Evolutionary conservation across 441 rosid species (phyloP), one percentile per base, ranked within the genome.

Genomic region (Aleurites moluccanus): DNA sequence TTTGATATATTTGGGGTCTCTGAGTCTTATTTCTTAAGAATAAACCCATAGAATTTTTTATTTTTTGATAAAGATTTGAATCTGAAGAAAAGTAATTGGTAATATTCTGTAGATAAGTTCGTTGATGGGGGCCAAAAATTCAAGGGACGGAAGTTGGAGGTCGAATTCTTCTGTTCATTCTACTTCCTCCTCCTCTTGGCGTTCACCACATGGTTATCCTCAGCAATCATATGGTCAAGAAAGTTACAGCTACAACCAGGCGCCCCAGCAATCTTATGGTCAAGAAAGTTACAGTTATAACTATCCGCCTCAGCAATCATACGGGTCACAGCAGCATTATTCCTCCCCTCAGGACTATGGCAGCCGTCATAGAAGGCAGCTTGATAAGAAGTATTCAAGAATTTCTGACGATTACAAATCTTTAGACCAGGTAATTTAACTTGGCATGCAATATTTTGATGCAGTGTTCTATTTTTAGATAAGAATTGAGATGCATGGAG

Each of bases 371-470:
- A 83, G 74, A 73, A 92, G 81, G 86, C 87, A 61, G 73, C 83
- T 88, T 73, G 97, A 96, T 11, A 82, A 91, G 61, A 92, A 82
- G 85, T 93, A 80, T 73, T 96, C 98, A 0, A 88, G 83, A 74
- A 91, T 96, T 79, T 87, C 97, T 5, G 99, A 96, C 79, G 73
- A 90, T 75, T 96, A 86, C 88, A 88, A 80, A 67, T 89, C 99
- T 57, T 86, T 96, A 73, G 94, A 89, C 7, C 91, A 96, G 96
- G 99, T 96, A 78, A 80, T 73, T 33, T 70, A 9, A 78, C 75
- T 25, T 70, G 9, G 38, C 50, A 14, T 73, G 15, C 55, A 10
- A 10, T 61, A 45, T 65, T 45, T 45, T 27, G 11, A 28, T 59
- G 57, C 10, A 27, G 4, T n/a, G 21, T 73, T 64, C 23, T 64